phyloP scores from a whole-genome alignment of 768 basidiomycete species.

The Leucocoprinus birnbaumii region DNA sequence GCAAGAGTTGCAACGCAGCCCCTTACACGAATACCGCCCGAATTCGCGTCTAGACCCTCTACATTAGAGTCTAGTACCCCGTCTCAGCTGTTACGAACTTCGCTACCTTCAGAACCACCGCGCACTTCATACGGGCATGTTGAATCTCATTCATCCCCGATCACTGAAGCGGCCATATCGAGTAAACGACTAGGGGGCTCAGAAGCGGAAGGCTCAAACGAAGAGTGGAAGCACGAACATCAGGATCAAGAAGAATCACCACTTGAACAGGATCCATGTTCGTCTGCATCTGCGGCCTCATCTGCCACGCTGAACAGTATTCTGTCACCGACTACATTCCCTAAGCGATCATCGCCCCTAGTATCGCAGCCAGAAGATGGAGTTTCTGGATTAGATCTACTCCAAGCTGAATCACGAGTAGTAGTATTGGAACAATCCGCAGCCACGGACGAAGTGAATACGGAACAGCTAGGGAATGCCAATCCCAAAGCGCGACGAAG shows the following conservation, averaged over 20 bases:
- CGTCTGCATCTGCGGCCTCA: neutral
- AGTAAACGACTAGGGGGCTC: neutral
- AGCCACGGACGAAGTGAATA: neutral
- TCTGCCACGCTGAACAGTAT: neutral
- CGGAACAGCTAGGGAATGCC: neutral
- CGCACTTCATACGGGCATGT: neutral
- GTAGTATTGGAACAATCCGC: neutral
- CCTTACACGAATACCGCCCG: constrained; percentile 32
- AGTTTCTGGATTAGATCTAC: constrained; percentile 7
- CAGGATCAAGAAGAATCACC: constrained; percentile 4
- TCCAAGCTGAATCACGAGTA: neutral
- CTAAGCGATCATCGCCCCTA: constrained; percentile 6
- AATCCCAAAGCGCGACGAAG: neutral
- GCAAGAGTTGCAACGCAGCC: constrained; percentile 22
- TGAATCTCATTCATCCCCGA: constrained; percentile 4
- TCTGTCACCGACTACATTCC: constrained; percentile 5
- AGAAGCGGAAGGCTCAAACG: constrained; percentile 3
- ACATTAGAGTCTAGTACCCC: constrained; percentile 4
- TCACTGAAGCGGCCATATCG: constrained; percentile 3
- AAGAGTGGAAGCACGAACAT: neutral
- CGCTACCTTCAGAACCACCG: neutral
- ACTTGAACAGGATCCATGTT: neutral
- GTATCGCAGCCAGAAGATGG: constrained; percentile 11
- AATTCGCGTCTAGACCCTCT: constrained; percentile 37
- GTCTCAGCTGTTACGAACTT: constrained; percentile 7